Conservation (phyloP, 2,329 filamentous ascomycete genomes). For the Paecilomyces sp. region DNA sequence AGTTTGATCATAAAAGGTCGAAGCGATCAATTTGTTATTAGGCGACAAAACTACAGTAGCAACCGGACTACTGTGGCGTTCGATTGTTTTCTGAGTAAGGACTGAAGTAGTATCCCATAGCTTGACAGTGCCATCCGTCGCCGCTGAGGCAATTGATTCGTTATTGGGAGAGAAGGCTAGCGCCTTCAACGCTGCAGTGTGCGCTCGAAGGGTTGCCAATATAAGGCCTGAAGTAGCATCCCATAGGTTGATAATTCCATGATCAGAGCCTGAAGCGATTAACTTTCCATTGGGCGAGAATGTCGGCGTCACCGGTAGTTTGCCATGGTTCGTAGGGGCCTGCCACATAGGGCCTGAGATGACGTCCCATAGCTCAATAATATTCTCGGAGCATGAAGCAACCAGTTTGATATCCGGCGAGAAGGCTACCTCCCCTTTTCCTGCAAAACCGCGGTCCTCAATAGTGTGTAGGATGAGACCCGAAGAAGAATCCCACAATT, state of each 20-base stretch:
- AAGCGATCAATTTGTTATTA: neutral
- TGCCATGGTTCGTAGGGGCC: constrained; percentile 7
- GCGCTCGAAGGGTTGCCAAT: too few relatives aligned
- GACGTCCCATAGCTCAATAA: too few relatives aligned
- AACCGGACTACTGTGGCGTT: too few relatives aligned
- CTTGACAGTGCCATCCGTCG: too few relatives aligned
- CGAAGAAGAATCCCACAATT: neutral
- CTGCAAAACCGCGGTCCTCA: too few relatives aligned
- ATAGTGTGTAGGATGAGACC: neutral
- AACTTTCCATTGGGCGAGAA: constrained; percentile 18
- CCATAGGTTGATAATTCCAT: constrained; percentile 19
- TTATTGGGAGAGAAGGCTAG: neutral
- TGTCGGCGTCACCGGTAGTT: too few relatives aligned
- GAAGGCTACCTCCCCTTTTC: neutral
- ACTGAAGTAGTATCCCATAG: neutral
- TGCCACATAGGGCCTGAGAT: neutral
- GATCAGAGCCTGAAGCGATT: constrained; percentile 17
- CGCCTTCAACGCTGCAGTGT: too few relatives aligned
- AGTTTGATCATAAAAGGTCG: neutral
- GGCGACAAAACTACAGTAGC: too few relatives aligned
- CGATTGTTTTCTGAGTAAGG: neutral
- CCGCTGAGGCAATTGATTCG: neutral
- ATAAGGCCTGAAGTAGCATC: constrained; percentile 4
- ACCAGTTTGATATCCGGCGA: neutral
- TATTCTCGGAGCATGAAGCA: neutral